These are phyloP conservation scores for Fusarium papillatum DNA, from an alignment of 2,329 filamentous ascomycete genomes.

Conservation along the genomic window DNA sequence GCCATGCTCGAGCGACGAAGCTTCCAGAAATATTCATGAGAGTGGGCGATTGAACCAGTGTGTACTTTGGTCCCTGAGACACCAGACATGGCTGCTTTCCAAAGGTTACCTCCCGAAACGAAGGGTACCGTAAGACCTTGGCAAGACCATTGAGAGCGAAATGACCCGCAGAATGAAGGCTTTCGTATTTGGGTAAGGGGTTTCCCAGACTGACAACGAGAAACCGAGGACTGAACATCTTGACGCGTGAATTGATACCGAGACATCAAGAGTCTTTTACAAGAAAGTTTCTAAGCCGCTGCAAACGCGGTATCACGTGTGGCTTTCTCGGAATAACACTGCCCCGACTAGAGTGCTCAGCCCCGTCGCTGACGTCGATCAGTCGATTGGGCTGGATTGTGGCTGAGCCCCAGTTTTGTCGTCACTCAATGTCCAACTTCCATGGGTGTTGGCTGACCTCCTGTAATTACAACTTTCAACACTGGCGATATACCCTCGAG, in stretches of 20 bases:
- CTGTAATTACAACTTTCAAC: conserved; percentile 29
- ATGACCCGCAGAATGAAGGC: conserved; percentile 91
- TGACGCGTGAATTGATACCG: conserved; percentile 31
- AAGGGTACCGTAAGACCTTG: conserved; percentile 57
- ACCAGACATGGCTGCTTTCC: conserved; percentile 66
- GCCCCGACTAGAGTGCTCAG: conserved; percentile 24
- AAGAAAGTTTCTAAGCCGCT: conserved; percentile 10
- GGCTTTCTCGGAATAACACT: conserved; percentile 11
- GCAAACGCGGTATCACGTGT: conserved; percentile 48
- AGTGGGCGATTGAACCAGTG: conserved; percentile 80
- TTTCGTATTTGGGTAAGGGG: conserved; percentile 79
- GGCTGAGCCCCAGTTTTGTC: conserved; percentile 50
- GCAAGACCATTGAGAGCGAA: conserved; percentile 76
- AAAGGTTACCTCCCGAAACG: conserved; percentile 61
- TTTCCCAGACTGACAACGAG: conserved; percentile 93
- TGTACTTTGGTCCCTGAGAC: conserved; percentile 66
- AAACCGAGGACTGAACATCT: conserved; percentile 65
- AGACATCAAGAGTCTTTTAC: conserved; percentile 11
- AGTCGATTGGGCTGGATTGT: conserved; percentile 48
- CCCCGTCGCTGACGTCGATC: conserved; percentile 48
- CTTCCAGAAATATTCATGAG: conserved; percentile 90
- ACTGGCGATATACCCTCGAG: conserved; percentile 30
- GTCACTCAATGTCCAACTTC: conserved; percentile 45
- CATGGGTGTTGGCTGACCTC: conserved; percentile 31
- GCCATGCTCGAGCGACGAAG: conserved; percentile 77